Conservation (phyloP, 805 yeast species). For the Middelhovenomyces tepae region DNA sequence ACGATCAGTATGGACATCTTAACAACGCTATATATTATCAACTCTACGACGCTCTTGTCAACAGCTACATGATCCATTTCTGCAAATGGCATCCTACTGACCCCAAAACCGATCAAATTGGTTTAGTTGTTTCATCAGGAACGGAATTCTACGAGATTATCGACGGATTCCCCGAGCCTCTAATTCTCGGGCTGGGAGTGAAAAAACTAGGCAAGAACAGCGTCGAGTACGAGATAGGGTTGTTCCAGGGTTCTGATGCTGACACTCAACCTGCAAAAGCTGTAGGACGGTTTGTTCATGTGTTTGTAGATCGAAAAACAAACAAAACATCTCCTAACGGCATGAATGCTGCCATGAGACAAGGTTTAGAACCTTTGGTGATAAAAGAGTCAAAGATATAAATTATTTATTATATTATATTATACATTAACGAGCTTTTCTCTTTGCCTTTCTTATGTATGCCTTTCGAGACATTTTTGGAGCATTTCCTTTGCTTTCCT, state of each 20-base stretch:
- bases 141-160: constrained; percentile 21
- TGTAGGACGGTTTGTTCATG: constrained; percentile 22
- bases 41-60: constrained; percentile 15
- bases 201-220: constrained; percentile 20
- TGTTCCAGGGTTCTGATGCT: constrained; percentile 19
- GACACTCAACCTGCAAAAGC: constrained; percentile 19
- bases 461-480: no score
- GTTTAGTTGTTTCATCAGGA: constrained; percentile 21
- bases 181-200: constrained; percentile 21
- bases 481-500: no score
- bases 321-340: constrained; percentile 15
- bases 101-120: constrained; percentile 14
- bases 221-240: constrained; percentile 23
- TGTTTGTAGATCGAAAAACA: constrained; percentile 21
- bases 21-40: constrained; percentile 23
- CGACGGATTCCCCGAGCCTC: constrained; percentile 22
- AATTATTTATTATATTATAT: no score
- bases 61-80: constrained; percentile 16
- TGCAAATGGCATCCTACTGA: constrained; percentile 15
- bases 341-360: constrained; percentile 13
- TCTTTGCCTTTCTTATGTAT: no score
- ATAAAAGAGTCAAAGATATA: no score
- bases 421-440: no score
- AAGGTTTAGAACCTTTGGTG: constrained; percentile 10
- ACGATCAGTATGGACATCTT: constrained; percentile 23